Evolutionary conservation across 768 basidiomycete species (phyloP), one percentile per base, ranked within the genome.

Genomic region (Boletus edulis): DNA sequence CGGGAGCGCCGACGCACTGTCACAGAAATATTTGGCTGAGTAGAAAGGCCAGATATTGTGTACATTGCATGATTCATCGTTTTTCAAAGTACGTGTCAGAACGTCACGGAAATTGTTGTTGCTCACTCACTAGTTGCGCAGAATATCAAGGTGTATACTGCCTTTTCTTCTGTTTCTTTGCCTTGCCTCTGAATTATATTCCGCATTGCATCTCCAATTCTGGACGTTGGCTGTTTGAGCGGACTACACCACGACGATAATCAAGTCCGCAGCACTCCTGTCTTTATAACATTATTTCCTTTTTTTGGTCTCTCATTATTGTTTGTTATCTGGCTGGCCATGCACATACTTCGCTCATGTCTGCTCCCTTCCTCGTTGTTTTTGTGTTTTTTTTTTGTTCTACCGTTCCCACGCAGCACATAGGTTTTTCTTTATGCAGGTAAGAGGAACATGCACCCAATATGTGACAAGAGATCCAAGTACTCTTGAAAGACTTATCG

Each of bases 1-100:
- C 70, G 69, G 56, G 78, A 80, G 53, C 71, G 80, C n/a, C 70
- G 79, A 46, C 71, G 78, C 35, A 81, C 79, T 35, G 73, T 81
- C 42, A 79, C 77, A n/a, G 79, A 81, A 58, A 76, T 81, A 53
- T 80, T 79, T 57, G 48, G 65, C 45, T 70, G 53, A 70, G 24
- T 31, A 11, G 4, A 44, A 55, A 40, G 13, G 14, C 39, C 39
- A 29, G 42, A 37, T 46, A 45, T 49, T 57, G 52, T 64, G 53
- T 59, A 55, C 6, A 31, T 62, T 49, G 50, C 62, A 59, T 50
- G 29, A 29, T 49, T 46, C 46, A 47, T 55, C 39, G 37, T 35
- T 49, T 56, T 46, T 11, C 20, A 56, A 65, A 65, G 69, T 69
- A 34, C 17, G 68, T 57, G 29, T 20, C 29, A 11, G 34, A 44